Evolutionary conservation across 1,139 yeast genomes (phyloP).

Genomic region (Yamadazyma sp.): DNA sequence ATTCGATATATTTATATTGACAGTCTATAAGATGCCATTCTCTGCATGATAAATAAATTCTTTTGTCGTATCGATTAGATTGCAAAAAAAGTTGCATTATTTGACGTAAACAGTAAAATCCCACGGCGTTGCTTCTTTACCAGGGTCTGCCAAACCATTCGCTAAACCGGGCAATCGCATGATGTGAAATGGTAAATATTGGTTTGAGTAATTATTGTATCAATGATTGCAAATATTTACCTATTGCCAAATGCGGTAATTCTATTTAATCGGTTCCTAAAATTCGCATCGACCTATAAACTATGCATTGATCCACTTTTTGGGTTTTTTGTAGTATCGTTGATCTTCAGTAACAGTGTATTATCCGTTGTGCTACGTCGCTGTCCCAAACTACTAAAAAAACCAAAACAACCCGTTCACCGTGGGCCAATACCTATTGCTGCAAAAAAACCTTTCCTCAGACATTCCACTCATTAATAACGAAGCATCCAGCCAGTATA

Average conservation of each 20-base stretch:
- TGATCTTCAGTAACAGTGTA: not conserved
- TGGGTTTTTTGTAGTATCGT: conserved; percentile 1
- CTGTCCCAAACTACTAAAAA: not conserved
- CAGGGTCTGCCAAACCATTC: not conserved
- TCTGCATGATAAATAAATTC: conserved; percentile 8
- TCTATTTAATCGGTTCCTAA: conserved; percentile 7
- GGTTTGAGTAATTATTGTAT: conserved; percentile 1
- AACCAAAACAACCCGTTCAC: not conserved
- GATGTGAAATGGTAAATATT: not conserved
- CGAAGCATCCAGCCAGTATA: not conserved
- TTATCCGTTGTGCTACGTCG: not conserved
- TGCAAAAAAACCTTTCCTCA: conserved; percentile 6
- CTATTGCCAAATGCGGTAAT: conserved; percentile 12
- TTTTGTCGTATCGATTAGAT: no score
- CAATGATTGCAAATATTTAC: conserved; percentile 15
- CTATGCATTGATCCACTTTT: conserved; percentile 11
- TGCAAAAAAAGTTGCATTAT: no score
- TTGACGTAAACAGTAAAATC: not conserved
- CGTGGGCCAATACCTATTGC: not conserved
- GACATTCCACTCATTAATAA: no score
- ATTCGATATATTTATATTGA: conserved; percentile 6
- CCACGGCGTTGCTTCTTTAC: not conserved
- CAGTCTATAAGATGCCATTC: conserved; percentile 5
- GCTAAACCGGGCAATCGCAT: no score
- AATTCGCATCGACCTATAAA: conserved; percentile 13